Percentiles rank a stretch among this genome's conserved stretches.
phyloP scores from a whole-genome alignment of 164 flowering plant species.

The Magnolia changhungtana region DNA sequence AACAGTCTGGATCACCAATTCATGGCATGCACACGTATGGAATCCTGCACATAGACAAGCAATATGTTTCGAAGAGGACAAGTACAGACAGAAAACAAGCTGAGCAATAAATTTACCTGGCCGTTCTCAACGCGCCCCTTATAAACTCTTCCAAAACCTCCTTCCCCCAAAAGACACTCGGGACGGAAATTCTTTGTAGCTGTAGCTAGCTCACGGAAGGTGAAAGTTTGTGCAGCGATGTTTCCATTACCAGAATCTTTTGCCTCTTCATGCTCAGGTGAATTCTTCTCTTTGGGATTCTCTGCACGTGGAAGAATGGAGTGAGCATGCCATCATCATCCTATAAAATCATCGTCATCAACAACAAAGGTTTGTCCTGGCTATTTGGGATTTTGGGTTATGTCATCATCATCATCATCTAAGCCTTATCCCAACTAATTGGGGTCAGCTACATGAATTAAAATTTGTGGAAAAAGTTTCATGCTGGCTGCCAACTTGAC shows the following conservation, averaged over 20 bases:
- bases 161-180: slow-evolving; percentile 33
- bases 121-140: slow-evolving; percentile 28
- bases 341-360: neutral
- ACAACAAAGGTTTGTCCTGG: no score
- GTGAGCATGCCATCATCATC: neutral
- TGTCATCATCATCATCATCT: no score
- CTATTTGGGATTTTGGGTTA: no score
- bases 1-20: no score
- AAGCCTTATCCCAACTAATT: no score
- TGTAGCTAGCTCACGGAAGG: slow-evolving; percentile 34
- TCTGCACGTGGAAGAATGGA: slow-evolving; percentile 26
- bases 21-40: no score
- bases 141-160: slow-evolving; percentile 39
- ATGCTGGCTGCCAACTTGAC: no score
- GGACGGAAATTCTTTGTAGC: slow-evolving; percentile 32
- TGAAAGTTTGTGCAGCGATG: slow-evolving; percentile 29
- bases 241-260: slow-evolving; percentile 33
- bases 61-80: neutral
- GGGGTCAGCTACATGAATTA: no score
- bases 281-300: slow-evolving; percentile 13
- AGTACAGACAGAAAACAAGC: neutral
- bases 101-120: slow-evolving; percentile 18
- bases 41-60: no score
- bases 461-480: no score
- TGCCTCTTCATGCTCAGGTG: slow-evolving; percentile 11